Base-by-base conservation (phyloP, 345 rosid species). In the Eucalyptus polybractea region DNA sequence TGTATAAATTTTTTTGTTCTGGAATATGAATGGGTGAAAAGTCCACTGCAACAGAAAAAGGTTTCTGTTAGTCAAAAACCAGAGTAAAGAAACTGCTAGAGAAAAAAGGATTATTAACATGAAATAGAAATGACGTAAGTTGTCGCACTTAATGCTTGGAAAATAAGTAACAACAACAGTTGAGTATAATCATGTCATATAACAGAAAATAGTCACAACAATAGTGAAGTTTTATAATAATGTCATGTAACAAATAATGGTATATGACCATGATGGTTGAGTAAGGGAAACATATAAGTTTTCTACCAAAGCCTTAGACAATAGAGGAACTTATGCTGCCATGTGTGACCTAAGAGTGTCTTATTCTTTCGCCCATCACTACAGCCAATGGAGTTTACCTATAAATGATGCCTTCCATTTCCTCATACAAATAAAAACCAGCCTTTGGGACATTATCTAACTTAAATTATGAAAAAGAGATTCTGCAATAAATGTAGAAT, bases 21-120 rank as follows among this genome's bases (percentile, higher is more conserved):
- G 95, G 90, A 91, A 91, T 90, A 97, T 87, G 92, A 97, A 97
- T 15, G 98, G 98, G 89, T 97, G 96, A 90, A 95, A 92, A 29
- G 97, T 97, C 97, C 99, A 97, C 98, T 97, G 95, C 92, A 86
- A 90, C 80, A 89, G 69, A 89, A 88, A 17, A 67, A 81, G 69
- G 50, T 13, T 27, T 22, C 87, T 21, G 58, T 91, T 65, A 90
- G 60, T 62, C 25, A 54, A 53, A 40, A 8, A 29, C 65, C 14
- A 60, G 14, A 22, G 31, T 13, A 42, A 50, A 76, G 24, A 76
- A 67, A n/a, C n/a, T 76, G 53, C 14, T 80, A 67, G 19, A 80
- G 65, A 7, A 47, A 88, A 7, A n/a, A 45, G 17, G 50, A 87
- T 67, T 49, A 86, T 69, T 10, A 31, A 24, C 62, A 62, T 24